Conservation (phyloP, 352 stramenopile species). For the Globisporangium iwayamae region DNA sequence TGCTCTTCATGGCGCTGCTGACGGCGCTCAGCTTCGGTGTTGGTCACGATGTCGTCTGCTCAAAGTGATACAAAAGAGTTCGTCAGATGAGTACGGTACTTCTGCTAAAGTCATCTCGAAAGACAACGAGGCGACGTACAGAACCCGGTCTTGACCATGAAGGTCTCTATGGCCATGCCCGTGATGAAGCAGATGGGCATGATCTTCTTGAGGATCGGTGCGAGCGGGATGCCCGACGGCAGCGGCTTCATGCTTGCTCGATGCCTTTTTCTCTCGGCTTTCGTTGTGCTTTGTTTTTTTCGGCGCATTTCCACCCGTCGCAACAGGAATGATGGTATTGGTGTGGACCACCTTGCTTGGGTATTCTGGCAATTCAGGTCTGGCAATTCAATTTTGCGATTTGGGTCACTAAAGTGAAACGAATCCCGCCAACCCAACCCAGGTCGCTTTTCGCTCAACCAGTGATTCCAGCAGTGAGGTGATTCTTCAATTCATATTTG, state of each 20-base stretch:
- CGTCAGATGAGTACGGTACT: not conserved
- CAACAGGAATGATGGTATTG: slow-evolving; percentile 3
- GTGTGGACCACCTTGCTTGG: slow-evolving; percentile 4
- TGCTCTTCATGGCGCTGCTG: slow-evolving; percentile 57
- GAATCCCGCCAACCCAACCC: too few relatives aligned
- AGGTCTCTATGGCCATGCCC: slow-evolving; percentile 79
- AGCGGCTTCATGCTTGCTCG: slow-evolving; percentile 22
- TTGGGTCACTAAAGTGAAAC: slow-evolving; percentile 7
- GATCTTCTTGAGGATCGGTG: slow-evolving; percentile 78
- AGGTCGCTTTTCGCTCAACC: too few relatives aligned
- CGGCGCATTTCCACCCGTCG: not conserved
- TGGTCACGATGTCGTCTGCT: slow-evolving; percentile 82
- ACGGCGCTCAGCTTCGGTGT: slow-evolving; percentile 70
- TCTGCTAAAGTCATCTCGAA: not conserved
- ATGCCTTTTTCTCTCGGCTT: not conserved
- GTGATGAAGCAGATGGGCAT: slow-evolving; percentile 83
- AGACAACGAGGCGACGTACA: slow-evolving; percentile 38
- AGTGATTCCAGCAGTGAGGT: too few relatives aligned
- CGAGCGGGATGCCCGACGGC: slow-evolving; percentile 42
- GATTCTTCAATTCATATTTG: not conserved
- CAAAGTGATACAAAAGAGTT: not conserved
- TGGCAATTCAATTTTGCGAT: slow-evolving; percentile 2
- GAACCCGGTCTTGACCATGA: slow-evolving; percentile 90
- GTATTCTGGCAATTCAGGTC: not conserved
- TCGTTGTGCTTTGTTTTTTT: not conserved